A percentile compares a stretch with the other conserved stretches of the same genome.
These are phyloP conservation scores for Bassia scoparia DNA, from an alignment of 148 eudicot species.

Conservation along the genomic window DNA sequence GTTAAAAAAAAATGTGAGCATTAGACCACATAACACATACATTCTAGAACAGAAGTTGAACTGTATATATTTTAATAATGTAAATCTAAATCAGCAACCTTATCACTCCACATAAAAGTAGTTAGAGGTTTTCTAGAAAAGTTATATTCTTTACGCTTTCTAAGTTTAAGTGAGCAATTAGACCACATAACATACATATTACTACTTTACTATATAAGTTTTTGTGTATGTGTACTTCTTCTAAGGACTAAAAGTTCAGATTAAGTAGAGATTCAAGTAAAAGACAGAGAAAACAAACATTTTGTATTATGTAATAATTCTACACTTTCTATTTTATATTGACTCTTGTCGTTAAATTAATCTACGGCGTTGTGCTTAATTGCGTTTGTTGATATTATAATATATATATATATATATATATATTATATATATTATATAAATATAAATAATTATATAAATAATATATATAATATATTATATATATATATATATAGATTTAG, in stretches of 20 bases:
- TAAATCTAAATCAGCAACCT: constrained; percentile 23
- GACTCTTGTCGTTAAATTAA: not conserved
- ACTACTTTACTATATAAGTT: not conserved
- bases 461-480: too few species aligned
- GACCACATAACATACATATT: constrained; percentile 7
- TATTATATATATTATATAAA: too few species aligned
- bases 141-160: constrained; percentile 25
- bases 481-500: too few species aligned
- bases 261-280: constrained; percentile 18
- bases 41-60: constrained; percentile 16
- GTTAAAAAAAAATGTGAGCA: too few species aligned
- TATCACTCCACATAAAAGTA: constrained; percentile 28
- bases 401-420: too few species aligned
- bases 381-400: too few species aligned
- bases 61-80: not conserved
- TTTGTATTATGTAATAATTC: too few species aligned
- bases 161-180: constrained; percentile 14
- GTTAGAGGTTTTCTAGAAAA: constrained; percentile 13
- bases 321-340: not conserved
- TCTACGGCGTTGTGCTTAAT: too few species aligned
- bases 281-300: not conserved
- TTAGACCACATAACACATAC: too few species aligned
- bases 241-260: constrained; percentile 8
- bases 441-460: too few species aligned
- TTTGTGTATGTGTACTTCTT: not conserved